Conservation (phyloP, 2,329 filamentous ascomycete species). For the Trichoderma koningii region DNA sequence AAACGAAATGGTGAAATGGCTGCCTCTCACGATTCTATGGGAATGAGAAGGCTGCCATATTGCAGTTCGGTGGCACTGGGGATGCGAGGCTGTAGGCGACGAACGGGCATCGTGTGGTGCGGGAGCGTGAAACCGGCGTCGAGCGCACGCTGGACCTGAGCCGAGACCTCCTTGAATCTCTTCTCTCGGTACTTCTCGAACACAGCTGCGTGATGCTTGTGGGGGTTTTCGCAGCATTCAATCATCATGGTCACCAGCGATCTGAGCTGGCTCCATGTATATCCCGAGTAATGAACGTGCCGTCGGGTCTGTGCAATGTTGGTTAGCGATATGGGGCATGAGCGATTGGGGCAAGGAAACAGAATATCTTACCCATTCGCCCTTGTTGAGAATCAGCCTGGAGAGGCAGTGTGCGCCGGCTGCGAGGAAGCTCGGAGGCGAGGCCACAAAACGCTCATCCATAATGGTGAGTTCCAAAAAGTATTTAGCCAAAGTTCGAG, state of each 20-base stretch:
- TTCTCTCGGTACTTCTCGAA: slow-evolving; percentile 91
- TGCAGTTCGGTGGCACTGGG: slow-evolving; percentile 31
- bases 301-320: slow-evolving; percentile 61
- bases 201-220: slow-evolving; percentile 80
- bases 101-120: slow-evolving; percentile 46
- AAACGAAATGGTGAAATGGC: not conserved
- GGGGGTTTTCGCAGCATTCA: slow-evolving; percentile 82
- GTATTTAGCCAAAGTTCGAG: slow-evolving; percentile 93
- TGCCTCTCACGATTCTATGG: slow-evolving; percentile 37
- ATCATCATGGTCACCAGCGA: slow-evolving; percentile 76
- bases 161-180: slow-evolving; percentile 81
- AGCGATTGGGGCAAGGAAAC: slow-evolving; percentile 29
- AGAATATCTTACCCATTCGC: slow-evolving; percentile 76
- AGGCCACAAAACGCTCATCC: slow-evolving; percentile 95
- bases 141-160: slow-evolving; percentile 77
- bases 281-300: slow-evolving; percentile 91
- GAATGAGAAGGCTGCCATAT: slow-evolving; percentile 37
- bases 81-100: slow-evolving; percentile 28
- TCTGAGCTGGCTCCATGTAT: slow-evolving; percentile 82
- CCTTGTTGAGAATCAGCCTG: slow-evolving; percentile 84
- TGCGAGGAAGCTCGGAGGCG: slow-evolving; percentile 84
- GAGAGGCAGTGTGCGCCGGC: slow-evolving; percentile 92
- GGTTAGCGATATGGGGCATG: slow-evolving; percentile 1
- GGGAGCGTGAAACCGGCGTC: slow-evolving; percentile 59
- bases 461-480: slow-evolving; percentile 96